phyloP scores from a whole-genome alignment of 129 eudicot genomes.

The Flaveria bidentis region DNA sequence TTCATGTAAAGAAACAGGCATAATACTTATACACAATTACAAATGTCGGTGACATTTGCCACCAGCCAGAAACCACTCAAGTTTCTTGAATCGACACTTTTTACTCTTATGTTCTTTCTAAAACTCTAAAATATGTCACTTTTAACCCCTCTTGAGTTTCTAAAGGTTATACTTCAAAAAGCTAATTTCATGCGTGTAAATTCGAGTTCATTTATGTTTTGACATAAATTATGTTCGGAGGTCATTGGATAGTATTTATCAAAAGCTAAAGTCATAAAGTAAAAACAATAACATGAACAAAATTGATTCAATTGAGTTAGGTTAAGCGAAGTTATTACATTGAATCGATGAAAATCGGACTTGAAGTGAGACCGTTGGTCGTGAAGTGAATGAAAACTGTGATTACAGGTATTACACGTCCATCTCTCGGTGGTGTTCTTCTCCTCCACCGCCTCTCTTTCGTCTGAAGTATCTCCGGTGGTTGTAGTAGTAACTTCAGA shows the following conservation, averaged over 20 bases:
- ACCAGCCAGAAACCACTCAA: too few relatives aligned
- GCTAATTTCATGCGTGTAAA: too few relatives aligned
- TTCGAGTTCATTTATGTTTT: too few relatives aligned
- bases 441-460: slow-evolving; percentile 1
- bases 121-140: too few relatives aligned
- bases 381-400: slow-evolving; percentile 59
- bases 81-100: too few relatives aligned
- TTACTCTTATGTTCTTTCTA: too few relatives aligned
- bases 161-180: too few relatives aligned
- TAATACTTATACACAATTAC: too few relatives aligned
- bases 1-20: too few relatives aligned
- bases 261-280: background rate
- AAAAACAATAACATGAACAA: background rate
- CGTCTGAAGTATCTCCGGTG: background rate
- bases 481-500: slow-evolving; percentile 20
- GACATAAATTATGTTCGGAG: too few relatives aligned
- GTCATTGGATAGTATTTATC: background rate
- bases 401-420: slow-evolving; percentile 67
- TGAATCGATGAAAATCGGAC: slow-evolving; percentile 74
- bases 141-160: too few relatives aligned
- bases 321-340: slow-evolving; percentile 45
- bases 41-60: too few relatives aligned
- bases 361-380: slow-evolving; percentile 81
- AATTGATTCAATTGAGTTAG: slow-evolving; percentile 1
- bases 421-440: slow-evolving; percentile 35